phyloP scores from a whole-genome alignment of 2,329 filamentous ascomycete species.

The Fusarium clavum region DNA sequence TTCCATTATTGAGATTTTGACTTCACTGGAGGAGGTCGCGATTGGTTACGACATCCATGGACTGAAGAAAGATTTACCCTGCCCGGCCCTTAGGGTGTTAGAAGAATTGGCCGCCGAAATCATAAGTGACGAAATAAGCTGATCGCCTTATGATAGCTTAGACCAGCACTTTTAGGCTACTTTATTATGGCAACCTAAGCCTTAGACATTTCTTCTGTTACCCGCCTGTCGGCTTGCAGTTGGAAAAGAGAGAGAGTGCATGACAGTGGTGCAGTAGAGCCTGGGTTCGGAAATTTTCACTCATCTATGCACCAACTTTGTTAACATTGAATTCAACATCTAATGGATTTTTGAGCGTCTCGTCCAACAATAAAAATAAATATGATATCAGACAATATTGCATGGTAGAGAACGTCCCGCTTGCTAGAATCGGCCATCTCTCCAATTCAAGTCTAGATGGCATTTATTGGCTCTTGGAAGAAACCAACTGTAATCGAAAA shows the following conservation, averaged over 20 bases:
- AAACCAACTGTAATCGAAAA: conserved; percentile 6
- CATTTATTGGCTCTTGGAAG: neutral
- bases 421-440: neutral
- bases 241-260: neutral
- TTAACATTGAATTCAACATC: neutral
- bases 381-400: neutral
- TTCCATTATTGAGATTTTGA: neutral
- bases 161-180: too few species aligned
- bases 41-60: neutral
- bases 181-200: too few species aligned
- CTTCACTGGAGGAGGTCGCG: neutral
- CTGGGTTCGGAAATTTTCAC: too few species aligned
- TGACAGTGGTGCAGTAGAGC: neutral
- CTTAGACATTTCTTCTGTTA: too few species aligned
- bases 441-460: neutral
- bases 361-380: neutral
- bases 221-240: neutral
- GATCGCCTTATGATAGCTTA: too few species aligned
- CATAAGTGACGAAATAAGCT: too few species aligned
- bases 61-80: neutral
- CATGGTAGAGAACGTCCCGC: neutral
- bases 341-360: neutral
- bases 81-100: too few species aligned
- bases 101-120: too few species aligned
- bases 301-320: neutral